Evolutionary conservation across 1,284 basidiomycete genomes (phyloP).

Genomic region (Anthracocystis walkeri): DNA sequence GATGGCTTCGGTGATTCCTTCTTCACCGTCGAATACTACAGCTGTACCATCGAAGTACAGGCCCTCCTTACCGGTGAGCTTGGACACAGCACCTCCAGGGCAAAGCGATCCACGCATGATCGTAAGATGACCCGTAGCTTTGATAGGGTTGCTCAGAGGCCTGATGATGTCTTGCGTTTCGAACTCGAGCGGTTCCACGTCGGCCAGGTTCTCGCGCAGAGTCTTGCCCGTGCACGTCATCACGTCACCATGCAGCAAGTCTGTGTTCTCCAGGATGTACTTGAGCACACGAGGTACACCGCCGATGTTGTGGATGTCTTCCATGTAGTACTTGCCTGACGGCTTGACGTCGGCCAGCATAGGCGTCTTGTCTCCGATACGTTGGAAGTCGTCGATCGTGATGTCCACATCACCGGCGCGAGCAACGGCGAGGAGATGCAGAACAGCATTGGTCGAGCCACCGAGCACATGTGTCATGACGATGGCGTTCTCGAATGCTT

Average conservation of each 20-base stretch:
- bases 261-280: conserved; percentile 81
- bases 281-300: conserved; percentile 73
- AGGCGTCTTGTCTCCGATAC: conserved; percentile 80
- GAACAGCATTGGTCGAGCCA: conserved; percentile 94
- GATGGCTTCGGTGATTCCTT: conserved; percentile 85
- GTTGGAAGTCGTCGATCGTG: conserved; percentile 80
- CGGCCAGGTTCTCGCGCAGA: conserved; percentile 86
- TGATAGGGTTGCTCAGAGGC: conserved; percentile 86
- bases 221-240: conserved; percentile 89
- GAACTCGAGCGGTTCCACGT: conserved; percentile 79
- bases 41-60: conserved; percentile 79
- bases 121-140: conserved; percentile 85
- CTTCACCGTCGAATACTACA: conserved; percentile 81
- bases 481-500: conserved; percentile 96
- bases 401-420: conserved; percentile 86
- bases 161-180: conserved; percentile 79
- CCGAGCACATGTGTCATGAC: conserved; percentile 73
- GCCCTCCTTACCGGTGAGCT: conserved; percentile 96
- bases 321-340: conserved; percentile 76
- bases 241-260: conserved; percentile 81
- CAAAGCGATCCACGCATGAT: conserved; percentile 92
- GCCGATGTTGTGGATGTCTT: conserved; percentile 80
- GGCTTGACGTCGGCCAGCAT: conserved; percentile 92
- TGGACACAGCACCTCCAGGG: conserved; percentile 89
- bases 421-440: conserved; percentile 90